Conservation (phyloP, 345 rosid species). For the Mercurialis annua region DNA sequence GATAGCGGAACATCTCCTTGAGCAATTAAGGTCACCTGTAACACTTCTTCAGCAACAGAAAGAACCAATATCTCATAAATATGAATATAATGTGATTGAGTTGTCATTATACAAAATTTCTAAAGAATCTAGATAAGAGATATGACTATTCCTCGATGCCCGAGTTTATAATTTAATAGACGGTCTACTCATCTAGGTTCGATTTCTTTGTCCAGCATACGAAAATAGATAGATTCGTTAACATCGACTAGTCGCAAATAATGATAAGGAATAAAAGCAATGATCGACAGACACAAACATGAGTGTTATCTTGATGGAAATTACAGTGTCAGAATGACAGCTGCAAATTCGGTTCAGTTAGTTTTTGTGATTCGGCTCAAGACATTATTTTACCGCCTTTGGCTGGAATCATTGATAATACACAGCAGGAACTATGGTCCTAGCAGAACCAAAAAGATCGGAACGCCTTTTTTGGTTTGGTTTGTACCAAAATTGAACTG, state of each 20-base stretch:
- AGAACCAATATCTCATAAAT: conserved; percentile 12
- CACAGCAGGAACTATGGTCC: no score
- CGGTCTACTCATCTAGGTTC: neutral
- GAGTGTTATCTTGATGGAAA: neutral
- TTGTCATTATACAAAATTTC: neutral
- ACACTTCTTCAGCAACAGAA: conserved; percentile 36
- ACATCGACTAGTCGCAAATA: no score
- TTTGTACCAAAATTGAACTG: no score
- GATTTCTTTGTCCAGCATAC: neutral
- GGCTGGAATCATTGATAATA: no score
- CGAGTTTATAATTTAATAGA: neutral
- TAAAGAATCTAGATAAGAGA: neutral
- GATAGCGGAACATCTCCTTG: conserved; percentile 68
- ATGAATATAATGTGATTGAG: neutral
- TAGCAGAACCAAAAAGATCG: no score
- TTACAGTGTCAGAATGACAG: neutral
- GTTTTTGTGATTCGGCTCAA: no score
- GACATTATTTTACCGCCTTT: no score
- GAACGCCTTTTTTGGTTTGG: no score
- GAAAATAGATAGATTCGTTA: neutral
- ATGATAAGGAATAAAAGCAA: neutral
- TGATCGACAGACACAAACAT: neutral
- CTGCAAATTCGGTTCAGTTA: no score
- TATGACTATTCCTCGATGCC: neutral
- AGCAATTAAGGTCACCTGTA: conserved; percentile 70